Evolutionary conservation across 305 asterid species (phyloP).

Genomic region (Plantago coronopus): DNA sequence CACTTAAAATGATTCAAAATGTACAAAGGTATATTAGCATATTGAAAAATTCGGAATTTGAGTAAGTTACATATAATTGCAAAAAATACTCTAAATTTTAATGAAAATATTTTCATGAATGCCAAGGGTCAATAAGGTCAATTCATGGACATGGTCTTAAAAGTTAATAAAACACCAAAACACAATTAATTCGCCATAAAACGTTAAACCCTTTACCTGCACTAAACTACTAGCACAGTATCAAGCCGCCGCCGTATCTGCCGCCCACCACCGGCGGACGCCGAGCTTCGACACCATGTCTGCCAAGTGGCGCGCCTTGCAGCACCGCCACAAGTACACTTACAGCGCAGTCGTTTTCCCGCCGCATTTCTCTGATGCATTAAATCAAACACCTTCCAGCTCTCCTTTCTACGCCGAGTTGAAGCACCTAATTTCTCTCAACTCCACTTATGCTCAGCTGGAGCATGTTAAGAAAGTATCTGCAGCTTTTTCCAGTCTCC

Average conservation of each 20-base stretch:
- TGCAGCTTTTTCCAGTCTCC: conserved; percentile 48
- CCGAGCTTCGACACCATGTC: conserved; percentile 45
- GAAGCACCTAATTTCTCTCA: conserved; percentile 58
- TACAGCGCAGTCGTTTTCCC: conserved; percentile 75
- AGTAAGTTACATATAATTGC: too few species aligned
- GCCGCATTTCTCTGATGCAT: conserved; percentile 50
- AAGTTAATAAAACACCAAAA: too few species aligned
- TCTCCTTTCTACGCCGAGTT: conserved; percentile 48
- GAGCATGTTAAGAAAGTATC: conserved; percentile 66
- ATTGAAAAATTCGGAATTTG: too few species aligned
- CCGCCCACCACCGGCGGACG: conserved; percentile 17
- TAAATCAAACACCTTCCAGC: conserved; percentile 46
- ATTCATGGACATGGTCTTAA: too few species aligned
- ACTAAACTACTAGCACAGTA: conserved; percentile 8
- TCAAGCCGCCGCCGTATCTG: conserved; percentile 14
- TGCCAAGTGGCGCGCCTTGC: conserved; percentile 92
- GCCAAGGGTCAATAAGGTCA: too few species aligned
- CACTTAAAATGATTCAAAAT: neutral
- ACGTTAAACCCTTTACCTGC: conserved; percentile 30
- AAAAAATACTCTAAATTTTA: too few species aligned
- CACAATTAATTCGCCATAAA: neutral
- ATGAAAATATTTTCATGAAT: too few species aligned
- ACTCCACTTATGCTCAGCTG: conserved; percentile 81
- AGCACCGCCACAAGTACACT: conserved; percentile 95
- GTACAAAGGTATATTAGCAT: neutral